A percentile compares a stretch with the other conserved stretches of the same genome.
phyloP scores from a whole-genome alignment of 129 eudicot genomes.

The Silybum marianum region DNA sequence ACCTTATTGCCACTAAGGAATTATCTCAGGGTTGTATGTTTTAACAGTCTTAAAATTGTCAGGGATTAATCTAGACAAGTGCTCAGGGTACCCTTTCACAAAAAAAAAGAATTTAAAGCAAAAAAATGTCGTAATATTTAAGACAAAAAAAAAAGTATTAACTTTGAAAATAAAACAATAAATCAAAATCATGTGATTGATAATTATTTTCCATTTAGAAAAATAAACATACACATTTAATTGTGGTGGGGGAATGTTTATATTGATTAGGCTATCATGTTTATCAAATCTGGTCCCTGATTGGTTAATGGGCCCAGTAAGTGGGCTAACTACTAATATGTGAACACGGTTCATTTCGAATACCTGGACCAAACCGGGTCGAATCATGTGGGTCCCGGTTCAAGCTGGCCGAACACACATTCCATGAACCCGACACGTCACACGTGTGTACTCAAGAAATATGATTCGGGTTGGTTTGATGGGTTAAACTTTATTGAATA shows the following conservation, averaged over 20 bases:
- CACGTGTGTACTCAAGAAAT: neutral
- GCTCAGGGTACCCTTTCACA: too few species aligned
- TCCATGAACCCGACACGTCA: neutral
- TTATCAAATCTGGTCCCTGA: constrained; percentile 24
- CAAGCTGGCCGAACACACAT: constrained; percentile 17
- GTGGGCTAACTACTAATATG: constrained; percentile 19
- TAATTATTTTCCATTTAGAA: neutral
- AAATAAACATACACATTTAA: neutral
- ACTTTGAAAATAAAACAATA: neutral
- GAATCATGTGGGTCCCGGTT: constrained; percentile 17
- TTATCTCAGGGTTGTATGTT: too few species aligned
- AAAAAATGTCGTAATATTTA: neutral
- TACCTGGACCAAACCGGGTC: constrained; percentile 15
- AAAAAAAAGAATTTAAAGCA: too few species aligned
- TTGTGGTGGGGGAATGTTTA: constrained; percentile 18
- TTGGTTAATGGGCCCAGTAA: constrained; percentile 9
- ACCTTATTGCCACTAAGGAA: too few species aligned
- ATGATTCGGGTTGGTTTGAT: too few species aligned
- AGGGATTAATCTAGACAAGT: too few species aligned
- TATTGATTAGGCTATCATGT: neutral
- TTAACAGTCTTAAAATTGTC: too few species aligned
- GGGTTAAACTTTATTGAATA: too few species aligned
- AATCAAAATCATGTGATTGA: neutral
- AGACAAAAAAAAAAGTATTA: neutral
- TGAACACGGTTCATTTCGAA: constrained; percentile 19